Base-by-base conservation (phyloP, 2,329 filamentous ascomycete species). In the Pseudogymnoascus sp. region DNA sequence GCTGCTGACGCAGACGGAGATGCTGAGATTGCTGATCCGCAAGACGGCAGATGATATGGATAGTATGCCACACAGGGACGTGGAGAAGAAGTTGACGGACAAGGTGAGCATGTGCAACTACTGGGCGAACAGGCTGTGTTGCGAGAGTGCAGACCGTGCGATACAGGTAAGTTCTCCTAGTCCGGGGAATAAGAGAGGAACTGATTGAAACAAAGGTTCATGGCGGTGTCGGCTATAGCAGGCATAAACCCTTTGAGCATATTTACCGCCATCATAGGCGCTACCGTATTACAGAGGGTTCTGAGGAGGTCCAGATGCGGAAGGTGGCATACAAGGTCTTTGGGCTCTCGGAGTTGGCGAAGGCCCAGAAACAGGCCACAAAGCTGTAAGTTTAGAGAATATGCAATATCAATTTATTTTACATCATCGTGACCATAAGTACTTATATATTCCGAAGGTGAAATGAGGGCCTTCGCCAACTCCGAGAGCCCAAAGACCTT, bases 51-150 rank as follows among this genome's bases (percentile, higher is more conserved):
- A 76, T 28, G 78, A 84, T 61, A 85, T 86, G 83, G 83, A 85
- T 65, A 72, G 71, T 1, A 76, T 81, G 72, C 74, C 74, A 15
- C 74, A 70, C 19, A 68, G 68, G 58, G 70, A 72, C 58, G 74
- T 85, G 26, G 82, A 85, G 71, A 75, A 74, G 67, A 75, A 75
- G 63, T 72, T 85, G n/a, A 80, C 80, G 21, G 80, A 83, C 67
- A 82, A 83, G 67, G 81, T 85, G 28, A 78, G 75, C 59, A 85
- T 85, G 82, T 85, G 83, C 70, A 85, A 85, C 66, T 85, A 83
- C 68, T 85, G 80, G 75, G 82, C 81, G 0, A 85, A 85, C 66
- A 72, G 82, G 34, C 69, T 85, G 35, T 83, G 79, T 58, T 82
- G 78, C 9, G 75, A 85, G 67, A 80, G 82, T 2, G 82, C 82